Conservation (phyloP, 257 asterid species). For the Capsicum baccatum region DNA sequence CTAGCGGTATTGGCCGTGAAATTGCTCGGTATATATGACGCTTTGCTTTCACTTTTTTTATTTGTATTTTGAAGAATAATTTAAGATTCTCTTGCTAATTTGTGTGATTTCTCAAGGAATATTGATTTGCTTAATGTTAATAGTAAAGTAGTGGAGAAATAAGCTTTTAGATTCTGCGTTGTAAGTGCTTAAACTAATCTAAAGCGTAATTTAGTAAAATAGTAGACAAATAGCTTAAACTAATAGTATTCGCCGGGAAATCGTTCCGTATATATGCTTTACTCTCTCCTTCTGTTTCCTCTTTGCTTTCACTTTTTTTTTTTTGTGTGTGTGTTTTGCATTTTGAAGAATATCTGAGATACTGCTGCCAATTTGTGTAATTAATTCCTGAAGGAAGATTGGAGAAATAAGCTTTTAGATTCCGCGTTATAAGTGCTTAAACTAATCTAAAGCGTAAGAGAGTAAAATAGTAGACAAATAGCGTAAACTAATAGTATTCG, state of each 20-base stretch:
- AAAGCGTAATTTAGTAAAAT: no score
- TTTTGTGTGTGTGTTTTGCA: not conserved
- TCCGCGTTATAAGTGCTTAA: no score
- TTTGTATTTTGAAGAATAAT: not conserved
- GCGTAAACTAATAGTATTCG: no score
- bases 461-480: no score
- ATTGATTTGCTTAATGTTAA: not conserved
- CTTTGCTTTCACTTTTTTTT: not conserved
- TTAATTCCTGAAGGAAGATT: no score
- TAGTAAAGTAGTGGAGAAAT: not conserved
- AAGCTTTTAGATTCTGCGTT: no score
- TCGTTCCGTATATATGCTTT: not conserved
- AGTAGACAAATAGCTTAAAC: no score
- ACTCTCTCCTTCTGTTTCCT: not conserved
- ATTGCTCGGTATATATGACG: slow-evolving; percentile 56
- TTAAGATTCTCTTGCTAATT: slow-evolving; percentile 7
- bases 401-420: no score
- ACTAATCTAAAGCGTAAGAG: no score
- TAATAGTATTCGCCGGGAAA: no score
- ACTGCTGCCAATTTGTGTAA: no score
- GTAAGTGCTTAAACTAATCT: not conserved
- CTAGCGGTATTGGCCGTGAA: slow-evolving; percentile 97
- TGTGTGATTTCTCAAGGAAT: not conserved
- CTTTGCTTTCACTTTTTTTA: not conserved
- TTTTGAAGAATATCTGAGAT: no score